Conservation (phyloP, 2,329 filamentous ascomycete genomes). For the Monascus ruber region DNA sequence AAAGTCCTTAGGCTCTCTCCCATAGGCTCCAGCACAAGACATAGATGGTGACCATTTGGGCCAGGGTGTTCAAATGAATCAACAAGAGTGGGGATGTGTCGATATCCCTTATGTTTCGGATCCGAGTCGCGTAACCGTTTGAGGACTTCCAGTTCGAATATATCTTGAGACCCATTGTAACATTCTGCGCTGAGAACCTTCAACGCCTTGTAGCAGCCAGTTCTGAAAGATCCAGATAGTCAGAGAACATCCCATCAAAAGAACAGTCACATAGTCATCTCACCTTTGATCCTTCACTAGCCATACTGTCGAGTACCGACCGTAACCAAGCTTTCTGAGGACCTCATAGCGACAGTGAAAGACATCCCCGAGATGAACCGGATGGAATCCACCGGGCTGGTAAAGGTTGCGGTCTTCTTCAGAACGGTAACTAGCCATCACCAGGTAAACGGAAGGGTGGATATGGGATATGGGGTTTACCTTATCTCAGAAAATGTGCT, state of each 20-base stretch:
- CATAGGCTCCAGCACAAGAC: slow-evolving; percentile 14
- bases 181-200: background rate
- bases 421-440: background rate
- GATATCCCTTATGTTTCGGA: slow-evolving; percentile 5
- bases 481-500: too few species aligned
- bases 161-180: slow-evolving; percentile 4
- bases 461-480: too few species aligned
- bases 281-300: background rate
- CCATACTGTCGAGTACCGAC: slow-evolving; percentile 3
- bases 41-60: slow-evolving; percentile 13
- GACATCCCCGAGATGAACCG: slow-evolving; percentile 3
- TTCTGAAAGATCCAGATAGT: too few species aligned
- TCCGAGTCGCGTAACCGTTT: slow-evolving; percentile 4
- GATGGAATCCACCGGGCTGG: slow-evolving; percentile 1
- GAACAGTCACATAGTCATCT: too few species aligned
- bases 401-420: background rate
- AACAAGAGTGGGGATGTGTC: slow-evolving; percentile 10
- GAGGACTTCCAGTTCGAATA: slow-evolving; percentile 11
- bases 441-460: too few species aligned
- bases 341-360: slow-evolving; percentile 2
- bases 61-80: slow-evolving; percentile 13
- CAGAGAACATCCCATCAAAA: too few species aligned
- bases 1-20: slow-evolving; percentile 10
- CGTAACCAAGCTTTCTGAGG: slow-evolving; percentile 3
- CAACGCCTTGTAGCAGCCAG: background rate